Conservation (phyloP, 345 rosid species). For the Citrus unshiu region DNA sequence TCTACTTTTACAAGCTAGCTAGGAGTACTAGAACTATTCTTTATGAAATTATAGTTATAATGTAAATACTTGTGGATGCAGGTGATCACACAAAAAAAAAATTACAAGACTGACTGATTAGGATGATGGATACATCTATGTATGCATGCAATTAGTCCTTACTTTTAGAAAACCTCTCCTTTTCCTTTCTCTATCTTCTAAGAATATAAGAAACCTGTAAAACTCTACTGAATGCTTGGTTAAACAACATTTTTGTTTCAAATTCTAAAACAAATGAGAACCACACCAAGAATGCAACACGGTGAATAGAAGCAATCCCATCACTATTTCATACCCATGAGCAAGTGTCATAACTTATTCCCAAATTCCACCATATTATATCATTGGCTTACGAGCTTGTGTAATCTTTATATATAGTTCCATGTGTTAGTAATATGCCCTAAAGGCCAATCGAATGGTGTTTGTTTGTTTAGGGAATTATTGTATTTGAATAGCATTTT, state of each 20-base stretch:
- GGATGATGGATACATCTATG: too few relatives aligned
- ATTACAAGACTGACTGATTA: too few relatives aligned
- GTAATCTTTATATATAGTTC: constrained; percentile 41
- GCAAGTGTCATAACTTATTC: constrained; percentile 54
- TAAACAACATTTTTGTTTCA: constrained; percentile 82
- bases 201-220: constrained; percentile 84
- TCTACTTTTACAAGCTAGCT: too few relatives aligned
- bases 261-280: constrained; percentile 84
- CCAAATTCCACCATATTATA: too few relatives aligned
- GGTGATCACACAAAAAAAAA: too few relatives aligned
- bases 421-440: too few relatives aligned
- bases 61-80: too few relatives aligned
- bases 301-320: constrained; percentile 76
- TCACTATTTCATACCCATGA: constrained; percentile 63
- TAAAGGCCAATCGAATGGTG: too few relatives aligned
- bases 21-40: too few relatives aligned
- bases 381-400: constrained; percentile 15
- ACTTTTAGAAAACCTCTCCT: constrained; percentile 47
- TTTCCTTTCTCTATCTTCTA: constrained; percentile 50
- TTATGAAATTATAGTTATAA: too few relatives aligned
- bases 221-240: constrained; percentile 93
- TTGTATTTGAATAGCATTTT: too few relatives aligned
- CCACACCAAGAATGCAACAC: constrained; percentile 88
- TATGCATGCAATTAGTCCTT: constrained; percentile 31
- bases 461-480: too few relatives aligned